phyloP scores from a whole-genome alignment of 2,329 filamentous ascomycete species.

The Emmonsiellopsis sp. region DNA sequence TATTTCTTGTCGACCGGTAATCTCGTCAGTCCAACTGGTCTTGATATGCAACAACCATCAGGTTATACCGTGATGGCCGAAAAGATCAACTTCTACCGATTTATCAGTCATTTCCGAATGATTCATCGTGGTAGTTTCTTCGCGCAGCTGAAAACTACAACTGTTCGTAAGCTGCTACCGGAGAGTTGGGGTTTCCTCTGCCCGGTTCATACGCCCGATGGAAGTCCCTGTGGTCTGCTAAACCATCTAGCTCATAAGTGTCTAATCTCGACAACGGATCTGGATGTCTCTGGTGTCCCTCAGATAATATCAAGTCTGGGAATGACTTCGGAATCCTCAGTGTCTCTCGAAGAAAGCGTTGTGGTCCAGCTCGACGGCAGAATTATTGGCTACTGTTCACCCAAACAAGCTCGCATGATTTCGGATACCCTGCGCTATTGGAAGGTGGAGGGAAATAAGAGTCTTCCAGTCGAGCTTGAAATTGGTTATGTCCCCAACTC shows the following conservation, averaged over 20 bases:
- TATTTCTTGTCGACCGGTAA: slow-evolving; percentile 98
- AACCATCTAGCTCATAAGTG: slow-evolving; percentile 97
- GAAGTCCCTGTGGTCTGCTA: slow-evolving; percentile 83
- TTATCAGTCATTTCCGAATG: slow-evolving; percentile 98
- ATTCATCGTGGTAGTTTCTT: slow-evolving; percentile 99
- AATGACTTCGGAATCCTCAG: slow-evolving; percentile 63
- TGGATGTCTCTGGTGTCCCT: slow-evolving; percentile 68
- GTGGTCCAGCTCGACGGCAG: slow-evolving; percentile 83
- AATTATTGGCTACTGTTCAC: slow-evolving; percentile 82
- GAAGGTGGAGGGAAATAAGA: slow-evolving; percentile 83
- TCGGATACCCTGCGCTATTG: slow-evolving; percentile 83
- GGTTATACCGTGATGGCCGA: slow-evolving; percentile 96
- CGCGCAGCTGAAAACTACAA: slow-evolving; percentile 92
- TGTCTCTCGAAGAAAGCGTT: slow-evolving; percentile 72
- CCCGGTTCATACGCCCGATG: slow-evolving; percentile 94
- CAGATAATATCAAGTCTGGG: slow-evolving; percentile 69
- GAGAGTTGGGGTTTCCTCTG: slow-evolving; percentile 98
- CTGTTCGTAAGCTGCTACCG: slow-evolving; percentile 86
- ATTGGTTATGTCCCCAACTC: slow-evolving; percentile 86
- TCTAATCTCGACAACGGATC: slow-evolving; percentile 65
- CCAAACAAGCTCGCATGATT: slow-evolving; percentile 70
- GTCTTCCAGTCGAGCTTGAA: slow-evolving; percentile 74
- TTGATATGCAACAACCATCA: slow-evolving; percentile 89
- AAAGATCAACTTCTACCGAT: slow-evolving; percentile 97
- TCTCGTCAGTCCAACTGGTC: slow-evolving; percentile 75